These are phyloP conservation scores for Simmondsia chinensis DNA, from an alignment of 148 eudicot species.

Conservation along the genomic window DNA sequence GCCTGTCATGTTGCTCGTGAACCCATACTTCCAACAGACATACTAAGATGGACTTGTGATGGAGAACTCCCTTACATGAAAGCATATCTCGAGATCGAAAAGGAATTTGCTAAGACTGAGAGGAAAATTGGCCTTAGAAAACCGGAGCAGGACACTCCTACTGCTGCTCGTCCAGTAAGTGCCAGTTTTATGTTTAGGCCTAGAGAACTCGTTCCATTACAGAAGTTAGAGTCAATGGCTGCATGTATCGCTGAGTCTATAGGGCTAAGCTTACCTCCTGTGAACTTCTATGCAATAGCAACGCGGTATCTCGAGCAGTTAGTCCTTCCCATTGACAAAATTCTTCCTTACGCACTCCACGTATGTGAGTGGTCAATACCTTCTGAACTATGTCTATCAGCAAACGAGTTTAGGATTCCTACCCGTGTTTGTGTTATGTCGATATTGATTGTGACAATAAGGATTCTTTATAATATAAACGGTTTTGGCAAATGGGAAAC, in stretches of 20 bases:
- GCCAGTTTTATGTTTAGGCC: constrained; percentile 78
- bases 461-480: constrained; percentile 63
- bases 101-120: constrained; percentile 45
- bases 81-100: constrained; percentile 61
- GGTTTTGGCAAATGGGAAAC: constrained; percentile 89
- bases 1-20: constrained; percentile 80
- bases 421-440: constrained; percentile 78
- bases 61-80: constrained; percentile 78
- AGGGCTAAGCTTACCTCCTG: constrained; percentile 69
- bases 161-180: constrained; percentile 47
- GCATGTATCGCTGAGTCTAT: constrained; percentile 51
- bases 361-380: constrained; percentile 85
- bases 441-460: constrained; percentile 61
- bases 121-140: too few species aligned
- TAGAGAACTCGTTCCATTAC: constrained; percentile 27
- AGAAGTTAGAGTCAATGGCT: constrained; percentile 71
- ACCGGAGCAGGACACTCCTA: constrained; percentile 12
- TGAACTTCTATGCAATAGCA: constrained; percentile 69
- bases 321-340: constrained; percentile 47
- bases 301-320: constrained; percentile 45
- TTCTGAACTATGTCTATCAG: constrained; percentile 62
- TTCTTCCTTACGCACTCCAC: constrained; percentile 59
- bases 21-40: constrained; percentile 68
- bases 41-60: constrained; percentile 58
- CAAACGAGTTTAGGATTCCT: constrained; percentile 53